Evolutionary conservation across 2,329 filamentous ascomycete species (phyloP).

Genomic region (Teratosphaeria epicoccoides): DNA sequence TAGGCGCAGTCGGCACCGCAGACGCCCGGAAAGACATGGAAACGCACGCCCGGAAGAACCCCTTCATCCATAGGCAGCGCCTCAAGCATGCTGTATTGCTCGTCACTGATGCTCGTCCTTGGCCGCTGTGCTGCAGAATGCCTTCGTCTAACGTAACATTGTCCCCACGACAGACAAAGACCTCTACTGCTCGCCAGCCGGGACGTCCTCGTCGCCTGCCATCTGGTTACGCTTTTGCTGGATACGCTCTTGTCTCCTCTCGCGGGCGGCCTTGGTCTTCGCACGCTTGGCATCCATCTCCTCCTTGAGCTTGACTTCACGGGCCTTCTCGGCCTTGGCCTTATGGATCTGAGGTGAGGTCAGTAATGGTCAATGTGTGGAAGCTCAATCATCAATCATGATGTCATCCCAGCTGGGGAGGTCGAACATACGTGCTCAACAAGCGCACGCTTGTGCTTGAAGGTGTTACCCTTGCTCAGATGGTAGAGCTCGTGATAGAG

Average conservation of each 20-base stretch:
- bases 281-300: slow-evolving; percentile 99
- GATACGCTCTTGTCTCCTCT: slow-evolving; percentile 92
- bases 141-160: neutral
- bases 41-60: slow-evolving; percentile 1
- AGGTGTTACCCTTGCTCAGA: slow-evolving; percentile 99
- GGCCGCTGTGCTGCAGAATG: slow-evolving; percentile 1
- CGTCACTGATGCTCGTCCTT: slow-evolving; percentile 1
- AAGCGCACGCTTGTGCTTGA: slow-evolving; percentile 99
- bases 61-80: slow-evolving; percentile 1
- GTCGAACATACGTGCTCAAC: slow-evolving; percentile 90
- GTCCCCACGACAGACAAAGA: neutral
- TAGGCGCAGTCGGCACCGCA: slow-evolving; percentile 1
- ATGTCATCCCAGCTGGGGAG: slow-evolving; percentile 25
- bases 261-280: slow-evolving; percentile 99
- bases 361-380: slow-evolving; percentile 9
- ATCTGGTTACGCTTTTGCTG: slow-evolving; percentile 82
- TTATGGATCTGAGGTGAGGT: slow-evolving; percentile 72
- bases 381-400: slow-evolving; percentile 11
- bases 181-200: slow-evolving; percentile 5
- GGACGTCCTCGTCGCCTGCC: slow-evolving; percentile 53
- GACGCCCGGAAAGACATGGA: slow-evolving; percentile 1
- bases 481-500: slow-evolving; percentile 99
- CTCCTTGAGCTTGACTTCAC: slow-evolving; percentile 92
- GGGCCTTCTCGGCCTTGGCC: slow-evolving; percentile 98
- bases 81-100: slow-evolving; percentile 1